These are phyloP conservation scores for Verticillium dahliae DNA, from an alignment of 2,329 filamentous ascomycete genomes.

Conservation along the genomic window DNA sequence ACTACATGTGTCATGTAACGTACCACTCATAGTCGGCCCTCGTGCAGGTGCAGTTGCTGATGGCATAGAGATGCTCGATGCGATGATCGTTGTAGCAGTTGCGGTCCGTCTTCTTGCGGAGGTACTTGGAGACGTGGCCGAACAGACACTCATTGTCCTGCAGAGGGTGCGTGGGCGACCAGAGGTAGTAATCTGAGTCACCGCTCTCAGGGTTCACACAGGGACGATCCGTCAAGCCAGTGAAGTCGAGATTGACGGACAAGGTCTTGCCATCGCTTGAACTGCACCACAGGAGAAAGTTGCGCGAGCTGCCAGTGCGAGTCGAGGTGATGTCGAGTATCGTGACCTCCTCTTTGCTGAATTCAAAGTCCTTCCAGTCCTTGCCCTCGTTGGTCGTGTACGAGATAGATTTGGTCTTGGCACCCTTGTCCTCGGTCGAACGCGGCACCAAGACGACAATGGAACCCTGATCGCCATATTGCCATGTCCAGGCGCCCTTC, in stretches of 20 bases:
- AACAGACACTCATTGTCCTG: conserved; percentile 80
- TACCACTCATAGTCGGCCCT: conserved; percentile 90
- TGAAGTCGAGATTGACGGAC: conserved; percentile 84
- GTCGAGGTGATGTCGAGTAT: conserved; percentile 82
- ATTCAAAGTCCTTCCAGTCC: conserved; percentile 71
- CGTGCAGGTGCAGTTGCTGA: conserved; percentile 76
- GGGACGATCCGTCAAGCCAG: conserved; percentile 64
- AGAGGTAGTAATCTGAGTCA: conserved; percentile 71
- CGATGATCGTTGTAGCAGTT: conserved; percentile 77
- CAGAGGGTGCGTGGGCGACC: conserved; percentile 79
- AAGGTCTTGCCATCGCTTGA: conserved; percentile 49
- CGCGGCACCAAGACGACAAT: conserved; percentile 83
- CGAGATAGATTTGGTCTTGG: conserved; percentile 62
- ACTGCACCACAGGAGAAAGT: conserved; percentile 85
- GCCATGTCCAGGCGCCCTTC: conserved; percentile 87
- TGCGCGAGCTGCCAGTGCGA: conserved; percentile 80
- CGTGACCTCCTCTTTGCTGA: conserved; percentile 63
- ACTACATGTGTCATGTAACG: conserved; percentile 23
- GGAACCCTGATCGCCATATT: conserved; percentile 91
- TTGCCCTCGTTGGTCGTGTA: conserved; percentile 79
- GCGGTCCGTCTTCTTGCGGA: conserved; percentile 76
- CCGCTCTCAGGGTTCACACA: conserved; percentile 64
- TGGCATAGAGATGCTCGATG: conserved; percentile 64
- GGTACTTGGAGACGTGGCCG: conserved; percentile 81
- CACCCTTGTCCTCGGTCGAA: conserved; percentile 55